phyloP scores from a whole-genome alignment of 805 yeast genomes.

The Diddensiella caesifluorescens region DNA sequence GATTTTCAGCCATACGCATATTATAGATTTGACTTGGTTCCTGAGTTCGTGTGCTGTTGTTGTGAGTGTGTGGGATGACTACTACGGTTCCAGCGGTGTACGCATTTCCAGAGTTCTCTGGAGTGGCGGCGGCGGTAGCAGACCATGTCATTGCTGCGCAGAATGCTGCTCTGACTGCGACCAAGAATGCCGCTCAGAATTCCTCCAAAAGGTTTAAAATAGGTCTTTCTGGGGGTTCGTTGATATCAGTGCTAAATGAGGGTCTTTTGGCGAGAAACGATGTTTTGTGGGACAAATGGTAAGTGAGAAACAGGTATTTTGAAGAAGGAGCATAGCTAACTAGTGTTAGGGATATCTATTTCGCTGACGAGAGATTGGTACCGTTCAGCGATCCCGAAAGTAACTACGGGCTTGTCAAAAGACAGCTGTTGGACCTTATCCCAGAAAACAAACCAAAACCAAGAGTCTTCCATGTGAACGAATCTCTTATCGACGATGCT shows the following conservation, averaged over 20 bases:
- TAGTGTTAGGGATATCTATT: slow-evolving; percentile 60
- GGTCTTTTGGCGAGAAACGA: slow-evolving; percentile 74
- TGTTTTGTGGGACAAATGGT: slow-evolving; percentile 87
- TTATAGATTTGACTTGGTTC: too few species aligned
- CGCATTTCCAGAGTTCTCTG: slow-evolving; percentile 83
- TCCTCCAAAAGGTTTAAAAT: slow-evolving; percentile 64
- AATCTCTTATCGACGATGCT: slow-evolving; percentile 48
- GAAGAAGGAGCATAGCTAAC: background rate
- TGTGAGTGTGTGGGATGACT: too few species aligned
- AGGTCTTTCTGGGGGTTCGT: slow-evolving; percentile 90
- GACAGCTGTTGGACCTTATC: slow-evolving; percentile 70
- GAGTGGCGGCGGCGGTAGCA: slow-evolving; percentile 95
- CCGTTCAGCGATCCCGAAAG: slow-evolving; percentile 79
- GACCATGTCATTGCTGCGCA: slow-evolving; percentile 90
- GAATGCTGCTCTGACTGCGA: slow-evolving; percentile 50
- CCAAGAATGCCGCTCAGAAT: slow-evolving; percentile 23
- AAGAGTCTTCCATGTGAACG: slow-evolving; percentile 77
- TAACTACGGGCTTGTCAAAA: slow-evolving; percentile 84
- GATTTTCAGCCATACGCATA: too few species aligned
- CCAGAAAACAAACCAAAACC: slow-evolving; percentile 52
- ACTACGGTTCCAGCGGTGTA: slow-evolving; percentile 90
- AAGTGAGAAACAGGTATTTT: slow-evolving; percentile 8
- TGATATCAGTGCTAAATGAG: slow-evolving; percentile 78
- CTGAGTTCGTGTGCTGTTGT: too few species aligned
- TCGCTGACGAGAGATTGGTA: slow-evolving; percentile 93